A percentile compares a stretch with the other conserved stretches of the same genome.
These are phyloP conservation scores for Salicornia ramosissima DNA, from an alignment of 148 eudicot genomes.

Conservation along the genomic window DNA sequence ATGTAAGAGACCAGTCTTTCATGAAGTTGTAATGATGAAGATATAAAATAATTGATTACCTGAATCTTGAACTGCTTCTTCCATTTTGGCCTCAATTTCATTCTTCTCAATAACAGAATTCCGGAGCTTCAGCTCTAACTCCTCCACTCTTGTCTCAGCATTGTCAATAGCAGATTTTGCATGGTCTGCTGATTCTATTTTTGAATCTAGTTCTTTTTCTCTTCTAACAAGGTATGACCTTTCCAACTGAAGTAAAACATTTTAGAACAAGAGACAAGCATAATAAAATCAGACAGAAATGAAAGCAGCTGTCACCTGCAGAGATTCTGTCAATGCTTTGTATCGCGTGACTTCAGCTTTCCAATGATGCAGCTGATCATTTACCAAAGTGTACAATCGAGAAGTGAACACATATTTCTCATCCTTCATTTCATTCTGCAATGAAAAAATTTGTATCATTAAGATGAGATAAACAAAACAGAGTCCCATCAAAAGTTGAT, in stretches of 20 bases:
- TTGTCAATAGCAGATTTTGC: conserved; percentile 37
- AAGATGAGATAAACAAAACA: conserved; percentile 3
- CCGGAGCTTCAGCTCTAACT: conserved; percentile 60
- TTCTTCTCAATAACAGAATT: conserved; percentile 54
- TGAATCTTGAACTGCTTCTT: conserved; percentile 91
- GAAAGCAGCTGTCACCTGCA: conserved; percentile 55
- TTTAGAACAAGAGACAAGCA: conserved; percentile 25
- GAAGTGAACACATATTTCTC: conserved; percentile 62
- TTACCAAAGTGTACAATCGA: conserved; percentile 64
- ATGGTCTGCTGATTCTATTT: conserved; percentile 52
- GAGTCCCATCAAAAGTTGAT: background rate
- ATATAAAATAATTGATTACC: conserved; percentile 36
- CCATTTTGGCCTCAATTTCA: conserved; percentile 82
- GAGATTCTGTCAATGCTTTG: conserved; percentile 57
- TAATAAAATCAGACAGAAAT: conserved; percentile 6
- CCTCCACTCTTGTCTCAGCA: conserved; percentile 64
- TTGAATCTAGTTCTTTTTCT: conserved; percentile 67
- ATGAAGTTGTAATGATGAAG: background rate
- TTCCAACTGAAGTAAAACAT: conserved; percentile 56
- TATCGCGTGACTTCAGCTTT: conserved; percentile 63
- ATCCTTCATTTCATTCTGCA: conserved; percentile 72
- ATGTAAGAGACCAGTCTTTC: conserved; percentile 5
- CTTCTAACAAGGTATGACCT: conserved; percentile 61
- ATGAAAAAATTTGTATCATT: conserved; percentile 9
- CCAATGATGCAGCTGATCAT: conserved; percentile 95